Conservation (phyloP, 805 yeast species). For the Hanseniaspora valbyensis region DNA sequence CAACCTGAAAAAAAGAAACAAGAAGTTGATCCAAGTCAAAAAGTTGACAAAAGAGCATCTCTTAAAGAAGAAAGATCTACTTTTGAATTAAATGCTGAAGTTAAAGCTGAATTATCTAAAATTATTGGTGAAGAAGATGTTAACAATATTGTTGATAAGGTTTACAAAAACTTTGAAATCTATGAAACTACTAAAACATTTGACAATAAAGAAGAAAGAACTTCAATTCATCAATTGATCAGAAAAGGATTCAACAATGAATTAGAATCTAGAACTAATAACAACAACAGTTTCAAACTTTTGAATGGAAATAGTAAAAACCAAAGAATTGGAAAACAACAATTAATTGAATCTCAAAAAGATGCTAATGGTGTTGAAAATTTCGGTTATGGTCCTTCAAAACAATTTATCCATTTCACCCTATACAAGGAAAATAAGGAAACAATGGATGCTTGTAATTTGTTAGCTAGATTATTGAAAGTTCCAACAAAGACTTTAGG, state of each 20-base stretch:
- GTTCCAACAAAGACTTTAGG: conserved; percentile 60
- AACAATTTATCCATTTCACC: conserved; percentile 60
- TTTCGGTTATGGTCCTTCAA: conserved; percentile 64
- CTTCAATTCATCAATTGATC: conserved; percentile 64
- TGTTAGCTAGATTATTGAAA: conserved; percentile 61
- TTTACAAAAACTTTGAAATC: conserved; percentile 44
- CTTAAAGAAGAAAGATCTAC: conserved; percentile 25
- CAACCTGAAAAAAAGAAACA: conserved; percentile 37
- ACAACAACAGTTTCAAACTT: conserved; percentile 52
- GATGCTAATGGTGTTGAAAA: conserved; percentile 45
- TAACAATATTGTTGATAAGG: conserved; percentile 38
- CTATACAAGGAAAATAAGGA: conserved; percentile 91
- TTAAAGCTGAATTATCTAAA: conserved; percentile 38
- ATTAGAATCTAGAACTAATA: conserved; percentile 70
- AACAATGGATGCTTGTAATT: conserved; percentile 85
- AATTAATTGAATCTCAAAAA: conserved; percentile 29
- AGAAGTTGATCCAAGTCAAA: conserved; percentile 19
- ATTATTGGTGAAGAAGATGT: conserved; percentile 52
- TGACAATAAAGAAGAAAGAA: conserved; percentile 61
- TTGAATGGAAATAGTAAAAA: conserved; percentile 38
- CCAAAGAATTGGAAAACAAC: conserved; percentile 32
- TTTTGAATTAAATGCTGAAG: conserved; percentile 38
- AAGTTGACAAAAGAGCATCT: conserved; percentile 19
- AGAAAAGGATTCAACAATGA: conserved; percentile 62
- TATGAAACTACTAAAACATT: conserved; percentile 49